Evolutionary conservation across 1,284 basidiomycete species (phyloP).

Genomic region (Irpex lacteus): DNA sequence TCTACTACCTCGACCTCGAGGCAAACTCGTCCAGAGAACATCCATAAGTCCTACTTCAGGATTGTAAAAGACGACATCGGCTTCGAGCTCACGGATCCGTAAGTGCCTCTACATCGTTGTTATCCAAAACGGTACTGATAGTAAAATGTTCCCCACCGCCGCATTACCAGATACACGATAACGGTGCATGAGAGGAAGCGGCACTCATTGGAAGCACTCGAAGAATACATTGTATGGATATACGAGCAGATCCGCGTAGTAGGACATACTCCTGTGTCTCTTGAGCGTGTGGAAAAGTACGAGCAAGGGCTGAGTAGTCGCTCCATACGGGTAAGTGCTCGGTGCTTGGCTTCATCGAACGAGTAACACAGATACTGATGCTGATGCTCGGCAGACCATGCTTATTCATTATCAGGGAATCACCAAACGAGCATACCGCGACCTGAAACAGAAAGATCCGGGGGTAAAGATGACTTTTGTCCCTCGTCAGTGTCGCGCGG

Average conservation of each 20-base stretch:
- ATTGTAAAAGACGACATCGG: slow-evolving; percentile 53
- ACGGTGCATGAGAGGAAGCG: slow-evolving; percentile 76
- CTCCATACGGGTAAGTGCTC: slow-evolving; percentile 41
- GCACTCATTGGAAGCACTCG: slow-evolving; percentile 66
- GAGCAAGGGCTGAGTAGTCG: slow-evolving; percentile 52
- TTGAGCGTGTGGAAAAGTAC: slow-evolving; percentile 55
- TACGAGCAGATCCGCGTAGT: slow-evolving; percentile 57
- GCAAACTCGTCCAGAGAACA: slow-evolving; percentile 32
- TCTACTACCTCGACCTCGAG: not conserved
- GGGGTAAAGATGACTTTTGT: not conserved
- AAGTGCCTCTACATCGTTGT: slow-evolving; percentile 24
- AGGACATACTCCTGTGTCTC: slow-evolving; percentile 42
- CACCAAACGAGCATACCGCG: slow-evolving; percentile 44
- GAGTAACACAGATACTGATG: too few relatives aligned
- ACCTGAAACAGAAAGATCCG: slow-evolving; percentile 25
- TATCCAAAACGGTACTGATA: too few relatives aligned
- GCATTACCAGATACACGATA: slow-evolving; percentile 50
- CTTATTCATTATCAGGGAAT: slow-evolving; percentile 65
- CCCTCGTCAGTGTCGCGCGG: not conserved
- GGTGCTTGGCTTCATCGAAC: too few relatives aligned
- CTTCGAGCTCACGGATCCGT: slow-evolving; percentile 59
- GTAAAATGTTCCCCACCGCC: not conserved
- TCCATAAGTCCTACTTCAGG: slow-evolving; percentile 52
- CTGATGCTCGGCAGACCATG: slow-evolving; percentile 26
- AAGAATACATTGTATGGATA: slow-evolving; percentile 64